Conservation (phyloP, 768 basidiomycete species). For the Auriscalpium orientale region DNA sequence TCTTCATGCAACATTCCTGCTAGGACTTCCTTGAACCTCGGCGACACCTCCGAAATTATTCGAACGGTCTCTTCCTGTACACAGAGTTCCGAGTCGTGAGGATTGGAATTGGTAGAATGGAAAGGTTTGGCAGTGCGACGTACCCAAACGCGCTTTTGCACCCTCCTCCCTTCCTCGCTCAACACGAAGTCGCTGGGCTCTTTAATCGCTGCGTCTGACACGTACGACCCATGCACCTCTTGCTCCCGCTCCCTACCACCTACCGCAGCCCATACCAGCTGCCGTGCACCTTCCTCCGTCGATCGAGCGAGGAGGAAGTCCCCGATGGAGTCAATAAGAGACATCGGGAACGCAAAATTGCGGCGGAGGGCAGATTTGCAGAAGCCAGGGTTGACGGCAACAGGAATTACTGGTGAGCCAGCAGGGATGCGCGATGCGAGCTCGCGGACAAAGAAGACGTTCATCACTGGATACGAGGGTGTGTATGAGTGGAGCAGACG, state of each 20-base stretch:
- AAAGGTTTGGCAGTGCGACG: neutral
- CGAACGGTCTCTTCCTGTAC: neutral
- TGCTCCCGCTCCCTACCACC: neutral
- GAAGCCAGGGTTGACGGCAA: slow-evolving; percentile 2
- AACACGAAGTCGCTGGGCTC: slow-evolving; percentile 1
- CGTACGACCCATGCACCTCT: neutral
- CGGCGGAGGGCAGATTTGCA: neutral
- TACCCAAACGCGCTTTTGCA: slow-evolving; percentile 1
- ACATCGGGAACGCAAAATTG: neutral
- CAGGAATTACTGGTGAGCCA: neutral
- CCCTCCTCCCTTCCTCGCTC: neutral
- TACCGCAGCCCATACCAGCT: neutral
- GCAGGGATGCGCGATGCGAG: neutral
- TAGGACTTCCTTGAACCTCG: neutral
- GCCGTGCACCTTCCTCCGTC: neutral
- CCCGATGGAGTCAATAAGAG: neutral
- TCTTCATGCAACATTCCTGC: no score
- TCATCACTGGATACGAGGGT: neutral
- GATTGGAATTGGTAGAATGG: neutral
- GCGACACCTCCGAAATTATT: neutral
- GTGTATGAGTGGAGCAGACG: neutral
- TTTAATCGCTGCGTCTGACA: neutral
- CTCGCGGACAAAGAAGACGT: slow-evolving; percentile 1
- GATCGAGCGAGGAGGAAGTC: neutral
- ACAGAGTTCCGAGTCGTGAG: neutral